Percentiles rank a stretch among this genome's conserved stretches.
Conservation (phyloP, 1,284 basidiomycete species). For the Rhodofomes roseus region DNA sequence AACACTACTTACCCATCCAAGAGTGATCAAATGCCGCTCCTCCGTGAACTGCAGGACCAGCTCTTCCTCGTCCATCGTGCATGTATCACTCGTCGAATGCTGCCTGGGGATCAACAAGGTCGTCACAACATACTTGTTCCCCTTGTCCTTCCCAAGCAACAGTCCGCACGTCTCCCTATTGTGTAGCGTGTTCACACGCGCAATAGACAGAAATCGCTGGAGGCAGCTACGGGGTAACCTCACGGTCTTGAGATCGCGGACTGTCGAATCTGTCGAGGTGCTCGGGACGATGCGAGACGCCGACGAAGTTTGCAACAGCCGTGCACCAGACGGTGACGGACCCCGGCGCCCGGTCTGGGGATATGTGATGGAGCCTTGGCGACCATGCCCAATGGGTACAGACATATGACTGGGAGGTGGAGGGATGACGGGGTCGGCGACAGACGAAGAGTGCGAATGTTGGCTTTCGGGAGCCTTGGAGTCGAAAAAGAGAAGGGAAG, state of each 20-base stretch:
- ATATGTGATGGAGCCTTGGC: slow-evolving; percentile 12
- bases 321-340: slow-evolving; percentile 20
- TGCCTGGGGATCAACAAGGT: slow-evolving; percentile 81
- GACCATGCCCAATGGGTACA: slow-evolving; percentile 13
- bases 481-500: slow-evolving; percentile 27
- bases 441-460: slow-evolving; percentile 22
- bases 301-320: slow-evolving; percentile 9
- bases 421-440: slow-evolving; percentile 16
- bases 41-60: slow-evolving; percentile 82
- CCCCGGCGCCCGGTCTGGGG: slow-evolving; percentile 17
- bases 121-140: slow-evolving; percentile 64
- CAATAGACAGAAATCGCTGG: slow-evolving; percentile 69
- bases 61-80: slow-evolving; percentile 86
- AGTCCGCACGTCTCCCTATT: slow-evolving; percentile 67
- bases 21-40: slow-evolving; percentile 70
- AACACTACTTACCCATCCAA: slow-evolving; percentile 77
- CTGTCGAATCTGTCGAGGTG: slow-evolving; percentile 26
- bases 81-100: slow-evolving; percentile 81
- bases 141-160: slow-evolving; percentile 52
- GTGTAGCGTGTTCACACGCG: slow-evolving; percentile 52
- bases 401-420: slow-evolving; percentile 20
- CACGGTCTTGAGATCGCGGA: slow-evolving; percentile 51
- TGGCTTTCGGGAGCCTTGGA: slow-evolving; percentile 16
- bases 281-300: slow-evolving; percentile 24
- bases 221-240: slow-evolving; percentile 68